A percentile compares a stretch with the other conserved stretches of the same genome.
phyloP scores from a whole-genome alignment of 257 asterid species.

The Solanum corneliomulleri region DNA sequence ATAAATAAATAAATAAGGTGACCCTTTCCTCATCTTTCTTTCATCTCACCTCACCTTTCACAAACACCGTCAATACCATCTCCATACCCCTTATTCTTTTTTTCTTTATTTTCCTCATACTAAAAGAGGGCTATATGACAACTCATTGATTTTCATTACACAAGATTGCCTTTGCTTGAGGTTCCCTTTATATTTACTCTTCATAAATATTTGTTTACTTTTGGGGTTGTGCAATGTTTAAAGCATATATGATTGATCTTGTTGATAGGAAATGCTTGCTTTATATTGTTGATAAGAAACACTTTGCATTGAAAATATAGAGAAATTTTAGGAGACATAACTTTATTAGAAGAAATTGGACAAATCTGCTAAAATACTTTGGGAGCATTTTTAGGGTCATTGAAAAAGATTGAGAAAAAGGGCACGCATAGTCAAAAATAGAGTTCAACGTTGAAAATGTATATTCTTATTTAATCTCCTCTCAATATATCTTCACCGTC shows the following conservation, averaged over 20 bases:
- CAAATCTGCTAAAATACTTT: too few relatives aligned
- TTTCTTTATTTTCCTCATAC: neutral
- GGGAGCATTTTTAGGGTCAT: neutral
- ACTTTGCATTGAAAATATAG: too few relatives aligned
- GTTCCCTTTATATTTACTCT: neutral
- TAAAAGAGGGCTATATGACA: neutral
- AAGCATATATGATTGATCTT: neutral
- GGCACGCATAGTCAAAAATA: neutral
- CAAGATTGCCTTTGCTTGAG: neutral
- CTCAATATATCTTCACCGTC: neutral
- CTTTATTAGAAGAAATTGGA: neutral
- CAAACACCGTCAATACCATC: neutral
- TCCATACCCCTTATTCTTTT: neutral
- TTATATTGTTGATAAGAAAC: neutral
- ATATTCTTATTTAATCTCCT: too few relatives aligned
- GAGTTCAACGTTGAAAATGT: neutral
- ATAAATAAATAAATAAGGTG: neutral
- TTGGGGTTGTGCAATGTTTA: neutral
- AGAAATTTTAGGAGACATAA: neutral
- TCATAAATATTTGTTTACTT: neutral
- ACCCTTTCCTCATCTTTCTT: neutral
- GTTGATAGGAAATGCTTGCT: neutral
- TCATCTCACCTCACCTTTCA: neutral
- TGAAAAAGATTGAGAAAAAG: neutral
- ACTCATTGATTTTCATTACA: neutral